Conservation (phyloP, 345 rosid genomes). For the Aquilaria sinensis region DNA sequence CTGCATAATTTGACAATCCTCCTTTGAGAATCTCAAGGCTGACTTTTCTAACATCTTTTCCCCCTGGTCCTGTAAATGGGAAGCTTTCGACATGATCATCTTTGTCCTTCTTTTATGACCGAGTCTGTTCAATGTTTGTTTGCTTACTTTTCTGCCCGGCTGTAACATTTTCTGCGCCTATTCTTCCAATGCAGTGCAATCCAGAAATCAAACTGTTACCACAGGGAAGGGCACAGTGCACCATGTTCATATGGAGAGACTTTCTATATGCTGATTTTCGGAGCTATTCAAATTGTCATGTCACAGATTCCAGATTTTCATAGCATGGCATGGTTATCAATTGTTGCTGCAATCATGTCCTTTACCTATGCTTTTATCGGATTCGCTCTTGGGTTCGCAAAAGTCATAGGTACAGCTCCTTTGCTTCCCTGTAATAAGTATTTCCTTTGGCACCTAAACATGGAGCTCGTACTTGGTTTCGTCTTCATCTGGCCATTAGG, state of each 20-base stretch:
- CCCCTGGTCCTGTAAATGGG: no score
- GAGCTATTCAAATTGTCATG: constrained; percentile 30
- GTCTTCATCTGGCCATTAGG: no score
- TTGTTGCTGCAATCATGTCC: constrained; percentile 41
- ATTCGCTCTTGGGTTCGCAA: constrained; percentile 37
- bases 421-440: background rate
- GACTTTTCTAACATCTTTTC: background rate
- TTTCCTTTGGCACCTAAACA: no score
- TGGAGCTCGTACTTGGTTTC: no score
- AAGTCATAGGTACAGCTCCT: constrained; percentile 27
- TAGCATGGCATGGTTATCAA: constrained; percentile 38
- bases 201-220: constrained; percentile 43
- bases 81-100: background rate
- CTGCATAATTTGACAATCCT: background rate
- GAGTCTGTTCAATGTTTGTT: background rate
- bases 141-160: background rate
- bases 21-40: background rate
- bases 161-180: background rate
- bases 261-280: constrained; percentile 32
- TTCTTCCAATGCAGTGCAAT: constrained; percentile 30
- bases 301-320: constrained; percentile 44
- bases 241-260: constrained; percentile 23
- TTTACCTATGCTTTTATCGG: constrained; percentile 40
- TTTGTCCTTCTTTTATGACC: background rate
- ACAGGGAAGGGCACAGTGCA: constrained; percentile 38